These are phyloP conservation scores for Aspergillus nanangensis DNA, from an alignment of 495 filamentous ascomycete genomes.

Conservation along the genomic window DNA sequence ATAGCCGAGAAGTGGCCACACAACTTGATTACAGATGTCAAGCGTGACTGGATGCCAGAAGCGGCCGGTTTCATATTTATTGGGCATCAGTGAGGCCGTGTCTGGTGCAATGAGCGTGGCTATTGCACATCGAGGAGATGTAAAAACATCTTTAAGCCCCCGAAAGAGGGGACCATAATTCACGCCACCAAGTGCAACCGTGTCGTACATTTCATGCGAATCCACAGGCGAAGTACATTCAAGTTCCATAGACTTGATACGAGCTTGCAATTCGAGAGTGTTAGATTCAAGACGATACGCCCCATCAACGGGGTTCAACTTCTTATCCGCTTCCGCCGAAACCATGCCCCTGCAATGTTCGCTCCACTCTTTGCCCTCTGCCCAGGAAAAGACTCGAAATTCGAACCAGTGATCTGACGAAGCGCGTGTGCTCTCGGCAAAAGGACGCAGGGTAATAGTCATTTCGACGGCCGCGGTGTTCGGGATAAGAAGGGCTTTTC, in stretches of 20 bases:
- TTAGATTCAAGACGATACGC: too few relatives aligned
- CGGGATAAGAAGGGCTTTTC: slow-evolving; percentile 34
- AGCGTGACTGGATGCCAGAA: slow-evolving; percentile 42
- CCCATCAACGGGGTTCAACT: slow-evolving; percentile 25
- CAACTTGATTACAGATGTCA: slow-evolving; percentile 39
- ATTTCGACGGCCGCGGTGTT: slow-evolving; percentile 29
- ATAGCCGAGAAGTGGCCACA: slow-evolving; percentile 23
- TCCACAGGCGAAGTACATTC: slow-evolving; percentile 12
- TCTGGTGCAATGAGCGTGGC: slow-evolving; percentile 38
- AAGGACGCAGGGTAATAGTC: slow-evolving; percentile 20
- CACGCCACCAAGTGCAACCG: slow-evolving; percentile 22
- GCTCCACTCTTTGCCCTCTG: slow-evolving; percentile 29
- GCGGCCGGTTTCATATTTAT: slow-evolving; percentile 36
- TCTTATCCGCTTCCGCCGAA: slow-evolving; percentile 20
- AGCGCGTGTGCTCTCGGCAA: slow-evolving; percentile 16
- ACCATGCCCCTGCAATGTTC: slow-evolving; percentile 39
- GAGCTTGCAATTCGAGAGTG: too few relatives aligned
- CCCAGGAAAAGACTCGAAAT: slow-evolving; percentile 35
- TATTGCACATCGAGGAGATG: slow-evolving; percentile 11
- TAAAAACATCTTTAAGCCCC: slow-evolving; percentile 23
- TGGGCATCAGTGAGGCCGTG: slow-evolving; percentile 44
- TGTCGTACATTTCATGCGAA: slow-evolving; percentile 14
- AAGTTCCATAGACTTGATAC: not conserved
- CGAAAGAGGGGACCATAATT: slow-evolving; percentile 34
- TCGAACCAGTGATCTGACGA: slow-evolving; percentile 38